Evolutionary conservation across 805 yeast genomes (phyloP).

Genomic region (Lachancea thermotolerans): DNA sequence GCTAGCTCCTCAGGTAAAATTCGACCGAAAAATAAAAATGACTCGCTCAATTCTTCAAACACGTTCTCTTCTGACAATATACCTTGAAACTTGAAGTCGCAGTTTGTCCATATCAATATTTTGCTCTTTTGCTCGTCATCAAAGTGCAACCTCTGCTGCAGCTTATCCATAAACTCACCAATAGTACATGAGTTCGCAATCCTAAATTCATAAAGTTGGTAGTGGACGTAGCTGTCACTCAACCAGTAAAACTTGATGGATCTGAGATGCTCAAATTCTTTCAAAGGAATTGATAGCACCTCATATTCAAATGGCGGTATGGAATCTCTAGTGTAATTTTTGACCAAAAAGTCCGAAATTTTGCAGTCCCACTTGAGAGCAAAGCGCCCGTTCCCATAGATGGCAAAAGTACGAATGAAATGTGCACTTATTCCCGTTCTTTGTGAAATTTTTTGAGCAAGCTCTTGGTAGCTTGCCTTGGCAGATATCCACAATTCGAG

Average conservation of each 20-base stretch:
- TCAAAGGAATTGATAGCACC: constrained; percentile 62
- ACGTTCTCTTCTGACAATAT: constrained; percentile 32
- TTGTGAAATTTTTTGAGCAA: constrained; percentile 56
- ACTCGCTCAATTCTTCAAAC: constrained; percentile 36
- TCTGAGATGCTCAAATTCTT: constrained; percentile 71
- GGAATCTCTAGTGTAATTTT: constrained; percentile 30
- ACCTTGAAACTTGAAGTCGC: constrained; percentile 32
- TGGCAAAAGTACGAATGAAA: constrained; percentile 58
- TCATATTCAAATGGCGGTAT: constrained; percentile 65
- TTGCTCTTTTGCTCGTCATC: constrained; percentile 40
- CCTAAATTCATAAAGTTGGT: constrained; percentile 59
- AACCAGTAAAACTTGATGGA: constrained; percentile 65
- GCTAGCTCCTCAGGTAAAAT: constrained; percentile 37
- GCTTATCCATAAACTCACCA: constrained; percentile 45
- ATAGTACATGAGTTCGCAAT: constrained; percentile 59
- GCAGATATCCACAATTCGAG: constrained; percentile 68
- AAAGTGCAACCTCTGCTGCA: constrained; percentile 49
- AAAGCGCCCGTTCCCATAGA: constrained; percentile 51
- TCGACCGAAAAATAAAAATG: constrained; percentile 40
- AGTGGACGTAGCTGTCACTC: constrained; percentile 62
- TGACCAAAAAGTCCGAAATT: constrained; percentile 32
- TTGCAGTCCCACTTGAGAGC: constrained; percentile 36
- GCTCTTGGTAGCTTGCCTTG: constrained; percentile 47
- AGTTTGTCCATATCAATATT: constrained; percentile 51
- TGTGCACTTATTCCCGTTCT: constrained; percentile 49